phyloP scores from a whole-genome alignment of 2,329 filamentous ascomycete genomes.

The Xylariaceae sp. region DNA sequence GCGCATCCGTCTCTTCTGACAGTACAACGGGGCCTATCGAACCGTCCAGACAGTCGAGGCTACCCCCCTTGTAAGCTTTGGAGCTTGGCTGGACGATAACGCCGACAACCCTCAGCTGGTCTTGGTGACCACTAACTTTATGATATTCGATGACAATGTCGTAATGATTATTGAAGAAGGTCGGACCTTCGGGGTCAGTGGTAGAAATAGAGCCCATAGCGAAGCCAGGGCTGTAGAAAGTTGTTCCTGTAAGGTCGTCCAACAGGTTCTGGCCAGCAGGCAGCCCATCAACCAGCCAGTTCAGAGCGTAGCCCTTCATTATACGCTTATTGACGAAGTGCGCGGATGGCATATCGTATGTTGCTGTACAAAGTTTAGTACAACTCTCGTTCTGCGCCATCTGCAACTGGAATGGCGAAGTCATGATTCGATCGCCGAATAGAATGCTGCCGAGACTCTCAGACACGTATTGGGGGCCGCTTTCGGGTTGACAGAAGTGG shows the following conservation, averaged over 20 bases:
- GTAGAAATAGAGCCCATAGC: constrained; percentile 57
- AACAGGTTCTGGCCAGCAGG: constrained; percentile 81
- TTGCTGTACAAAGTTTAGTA: constrained; percentile 69
- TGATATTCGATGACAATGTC: constrained; percentile 94
- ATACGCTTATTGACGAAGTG: constrained; percentile 82
- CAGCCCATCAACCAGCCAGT: constrained; percentile 93
- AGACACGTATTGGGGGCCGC: constrained; percentile 71
- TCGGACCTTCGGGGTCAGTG: constrained; percentile 47
- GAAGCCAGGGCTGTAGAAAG: constrained; percentile 91
- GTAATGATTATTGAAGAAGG: constrained; percentile 87
- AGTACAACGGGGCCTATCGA: constrained; percentile 57
- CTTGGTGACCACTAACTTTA: constrained; percentile 59
- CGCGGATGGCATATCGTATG: constrained; percentile 61
- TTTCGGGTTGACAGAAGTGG: constrained; percentile 79
- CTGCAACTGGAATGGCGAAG: constrained; percentile 84
- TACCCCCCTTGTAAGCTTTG: constrained; percentile 45
- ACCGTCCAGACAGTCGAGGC: constrained; percentile 58
- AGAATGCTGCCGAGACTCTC: constrained; percentile 94
- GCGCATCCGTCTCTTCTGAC: constrained; percentile 42
- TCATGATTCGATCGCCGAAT: constrained; percentile 95
- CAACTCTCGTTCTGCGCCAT: constrained; percentile 88
- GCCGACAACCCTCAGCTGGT: constrained; percentile 83
- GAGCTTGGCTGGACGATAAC: constrained; percentile 84
- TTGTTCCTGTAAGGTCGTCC: constrained; percentile 70
- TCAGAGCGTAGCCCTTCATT: constrained; percentile 80